phyloP scores from a whole-genome alignment of 1,284 basidiomycete genomes.

The Chiua sp. region DNA sequence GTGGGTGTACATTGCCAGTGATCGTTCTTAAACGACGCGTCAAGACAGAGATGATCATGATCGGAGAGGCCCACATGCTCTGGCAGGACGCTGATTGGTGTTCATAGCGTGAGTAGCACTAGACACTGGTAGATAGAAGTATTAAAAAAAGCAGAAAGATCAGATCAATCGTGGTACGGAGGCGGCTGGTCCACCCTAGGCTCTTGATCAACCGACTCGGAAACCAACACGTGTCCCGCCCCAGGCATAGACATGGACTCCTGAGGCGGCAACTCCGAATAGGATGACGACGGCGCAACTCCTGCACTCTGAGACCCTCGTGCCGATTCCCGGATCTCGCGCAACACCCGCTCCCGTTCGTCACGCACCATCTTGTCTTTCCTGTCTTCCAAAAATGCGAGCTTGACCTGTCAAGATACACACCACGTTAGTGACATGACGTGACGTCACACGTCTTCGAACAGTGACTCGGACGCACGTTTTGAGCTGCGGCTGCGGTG shows the following conservation, averaged over 20 bases:
- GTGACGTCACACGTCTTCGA: neutral
- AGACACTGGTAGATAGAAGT: no score
- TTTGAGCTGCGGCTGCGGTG: conserved; percentile 57
- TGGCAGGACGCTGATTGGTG: neutral
- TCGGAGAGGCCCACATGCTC: neutral
- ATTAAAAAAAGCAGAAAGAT: no score
- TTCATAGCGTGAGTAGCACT: neutral
- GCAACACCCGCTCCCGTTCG: conserved; percentile 58
- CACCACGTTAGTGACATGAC: neutral
- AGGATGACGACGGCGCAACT: neutral
- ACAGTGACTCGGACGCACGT: conserved; percentile 41
- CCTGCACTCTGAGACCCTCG: neutral
- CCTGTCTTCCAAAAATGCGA: conserved; percentile 78
- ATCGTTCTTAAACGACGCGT: neutral
- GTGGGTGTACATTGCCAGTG: no score
- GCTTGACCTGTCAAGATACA: conserved; percentile 57
- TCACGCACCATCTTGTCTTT: conserved; percentile 57
- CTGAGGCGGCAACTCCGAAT: neutral
- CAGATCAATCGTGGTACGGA: conserved; percentile 26
- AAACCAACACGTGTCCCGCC: conserved; percentile 23
- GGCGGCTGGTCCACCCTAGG: conserved; percentile 23
- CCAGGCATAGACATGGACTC: conserved; percentile 23
- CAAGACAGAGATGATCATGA: neutral
- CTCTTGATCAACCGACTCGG: conserved; percentile 9
- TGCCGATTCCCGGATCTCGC: conserved; percentile 40